Base-by-base conservation (phyloP, 1,284 basidiomycete genomes). In the Puccinia novopanici region DNA sequence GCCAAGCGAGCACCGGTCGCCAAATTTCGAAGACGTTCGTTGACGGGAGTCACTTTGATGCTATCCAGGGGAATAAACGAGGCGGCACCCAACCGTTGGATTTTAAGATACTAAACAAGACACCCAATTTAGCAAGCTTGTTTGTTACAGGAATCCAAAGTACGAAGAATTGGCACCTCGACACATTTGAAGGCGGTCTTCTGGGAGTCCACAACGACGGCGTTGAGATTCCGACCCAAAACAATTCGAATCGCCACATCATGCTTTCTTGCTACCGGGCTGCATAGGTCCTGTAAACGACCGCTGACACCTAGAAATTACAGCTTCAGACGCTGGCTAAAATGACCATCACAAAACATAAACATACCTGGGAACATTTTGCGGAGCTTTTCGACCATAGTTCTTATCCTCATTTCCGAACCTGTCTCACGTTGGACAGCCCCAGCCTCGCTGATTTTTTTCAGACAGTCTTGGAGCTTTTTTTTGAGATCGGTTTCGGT, bases 31-130 rank as follows among this genome's bases (percentile, higher is more conserved):
- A 94, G 93, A 85, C 94, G 95, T 87, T 99, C 97, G 83, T 96
- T 95, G 83, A 95, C 89, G 0, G 94, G 91, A 86, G 96, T 97
- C 70, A 92, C 91, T 84, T 95, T 93, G 83, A 99, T 95, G 0
- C 93, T 95, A 86, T 99, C 96, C 15, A 99, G 91, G 0, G 97
- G 97, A 72, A 99, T 92, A 87, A 99, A 99, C 0, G 96, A 99
- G 9, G 95, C 95, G 86, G 95, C 93, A 0, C 96, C 96, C 0
- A 92, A 91, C 48, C 95, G 92, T 86, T 98, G 94, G 84, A 92
- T 94, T 82, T 94, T 92, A 89, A 99, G 91, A 86, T 98, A 99
- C 92, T 95, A 84, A 19, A 65, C 76, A 54, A 30, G 50, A 27
- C 30, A 15, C n/a, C 1, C n/a, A 34, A 78, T 15, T 71, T n/a